Percentiles rank a stretch among this genome's conserved stretches.
Evolutionary conservation across 2,329 filamentous ascomycete genomes (phyloP).

Genomic region (Sporothrix euskadiensis): DNA sequence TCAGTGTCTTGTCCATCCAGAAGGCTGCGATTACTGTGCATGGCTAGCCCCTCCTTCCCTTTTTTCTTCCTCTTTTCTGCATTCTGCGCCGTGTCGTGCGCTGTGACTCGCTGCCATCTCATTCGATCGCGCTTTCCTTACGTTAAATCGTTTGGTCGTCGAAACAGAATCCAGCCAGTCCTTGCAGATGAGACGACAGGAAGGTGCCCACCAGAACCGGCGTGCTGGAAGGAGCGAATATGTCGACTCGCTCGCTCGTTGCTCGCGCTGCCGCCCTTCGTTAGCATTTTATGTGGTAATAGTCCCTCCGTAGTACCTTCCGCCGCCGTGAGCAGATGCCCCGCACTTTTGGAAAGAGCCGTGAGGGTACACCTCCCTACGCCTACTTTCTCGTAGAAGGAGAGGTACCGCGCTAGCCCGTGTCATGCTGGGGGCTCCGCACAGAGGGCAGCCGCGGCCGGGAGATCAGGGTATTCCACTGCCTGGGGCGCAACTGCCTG

Average conservation of each 20-base stretch:
- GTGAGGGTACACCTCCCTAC: neutral
- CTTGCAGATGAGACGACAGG: neutral
- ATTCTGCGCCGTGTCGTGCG: neutral
- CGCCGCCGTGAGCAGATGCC: neutral
- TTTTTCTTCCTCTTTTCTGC: neutral
- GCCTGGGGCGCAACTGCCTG: constrained; percentile 6
- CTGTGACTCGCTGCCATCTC: constrained; percentile 21
- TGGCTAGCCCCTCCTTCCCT: neutral
- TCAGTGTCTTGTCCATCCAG: constrained; percentile 25
- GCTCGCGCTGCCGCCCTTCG: constrained; percentile 18
- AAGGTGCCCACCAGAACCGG: neutral
- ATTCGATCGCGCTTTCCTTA: constrained; percentile 42
- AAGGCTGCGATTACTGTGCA: constrained; percentile 28
- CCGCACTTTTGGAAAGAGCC: neutral
- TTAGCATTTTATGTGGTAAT: constrained; percentile 53
- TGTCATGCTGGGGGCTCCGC: constrained; percentile 19
- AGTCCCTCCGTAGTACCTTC: constrained; percentile 34
- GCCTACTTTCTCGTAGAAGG: no score
- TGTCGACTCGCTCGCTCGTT: constrained; percentile 7
- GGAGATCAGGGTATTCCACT: constrained; percentile 10
- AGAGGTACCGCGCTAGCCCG: neutral
- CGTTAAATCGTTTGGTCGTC: constrained; percentile 49
- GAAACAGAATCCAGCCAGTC: constrained; percentile 25
- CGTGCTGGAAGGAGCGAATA: neutral
- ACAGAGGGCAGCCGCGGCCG: neutral